Evolutionary conservation across 768 basidiomycete species (phyloP).

Genomic region (Epithele typhae): DNA sequence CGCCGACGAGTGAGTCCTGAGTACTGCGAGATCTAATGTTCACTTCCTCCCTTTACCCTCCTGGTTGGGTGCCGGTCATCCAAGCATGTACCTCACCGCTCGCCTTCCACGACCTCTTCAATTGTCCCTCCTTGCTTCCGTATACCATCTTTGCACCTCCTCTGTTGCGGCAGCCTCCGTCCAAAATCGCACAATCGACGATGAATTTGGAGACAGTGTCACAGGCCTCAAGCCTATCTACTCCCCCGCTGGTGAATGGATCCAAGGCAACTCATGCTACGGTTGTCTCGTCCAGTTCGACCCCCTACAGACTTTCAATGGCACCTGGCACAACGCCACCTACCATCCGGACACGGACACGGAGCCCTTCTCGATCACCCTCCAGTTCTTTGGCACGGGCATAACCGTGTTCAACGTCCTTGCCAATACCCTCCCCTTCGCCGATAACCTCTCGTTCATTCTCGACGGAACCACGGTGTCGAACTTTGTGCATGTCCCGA

Average conservation of each 20-base stretch:
- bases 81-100: no score
- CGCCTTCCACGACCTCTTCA: not conserved
- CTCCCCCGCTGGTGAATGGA: constrained; percentile 5
- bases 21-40: no score
- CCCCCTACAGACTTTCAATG: constrained; percentile 2
- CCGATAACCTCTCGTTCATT: constrained; percentile 5
- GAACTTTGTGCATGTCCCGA: not conserved
- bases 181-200: constrained; percentile 14
- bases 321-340: constrained; percentile 16
- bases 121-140: no score
- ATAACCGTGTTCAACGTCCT: constrained; percentile 11
- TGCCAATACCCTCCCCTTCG: not conserved
- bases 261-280: constrained; percentile 4
- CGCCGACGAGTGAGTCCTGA: no score
- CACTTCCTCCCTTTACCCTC: no score
- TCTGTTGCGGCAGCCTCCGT: no score
- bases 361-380: not conserved
- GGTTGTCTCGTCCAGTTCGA: constrained; percentile 7
- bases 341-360: constrained; percentile 1
- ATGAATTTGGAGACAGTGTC: constrained; percentile 12
- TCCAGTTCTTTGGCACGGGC: constrained; percentile 4
- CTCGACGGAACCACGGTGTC: constrained; percentile 2
- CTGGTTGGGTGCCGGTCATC: no score
- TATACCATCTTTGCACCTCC: not conserved
- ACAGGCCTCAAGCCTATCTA: constrained; percentile 10